Evolutionary conservation across 2,329 filamentous ascomycete species (phyloP), one percentile per base, ranked within the genome.

Genomic region (Stemphylium vesicarium): DNA sequence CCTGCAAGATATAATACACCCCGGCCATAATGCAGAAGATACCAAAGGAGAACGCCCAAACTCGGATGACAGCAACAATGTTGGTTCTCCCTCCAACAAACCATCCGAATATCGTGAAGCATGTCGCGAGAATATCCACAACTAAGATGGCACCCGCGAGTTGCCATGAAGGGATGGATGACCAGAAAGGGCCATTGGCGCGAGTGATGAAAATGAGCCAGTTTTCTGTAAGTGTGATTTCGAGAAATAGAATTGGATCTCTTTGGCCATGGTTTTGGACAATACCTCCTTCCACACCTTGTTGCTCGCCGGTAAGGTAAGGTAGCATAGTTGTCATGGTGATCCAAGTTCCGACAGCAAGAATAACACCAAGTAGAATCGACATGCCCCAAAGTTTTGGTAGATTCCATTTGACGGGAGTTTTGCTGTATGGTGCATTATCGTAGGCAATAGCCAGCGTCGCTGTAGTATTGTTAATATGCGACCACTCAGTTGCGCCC

Each of bases 141-240:
- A 91, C 64, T 42, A 95, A 75, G 62, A 96, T 92, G 62, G 92
- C 92, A 59, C 88, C 88, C 50, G 82, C 77, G 39, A 96, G 82
- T 78, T 96, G 90, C 89, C 91, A 93, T 57, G 91, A 96, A 56
- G 92, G 92, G 55, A 92, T 85, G 20, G 90, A 93, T 3, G 90
- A 92, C 91, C 91, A 96, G 84, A 96, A 94, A 50, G 91, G 91
- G 71, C 92, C 91, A 78, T 93, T 93, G 79, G 91, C 89, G 83
- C 92, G 91, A 63, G 92, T 96, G 80, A 96, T 94, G 82, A 96
- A 96, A 79, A 96, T 96, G 47, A 96, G 85, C 92, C 92, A 96
- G 81, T 96, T 96, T 84, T 96, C 91, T 57, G 92, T 93, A 50
- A 96, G 85, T 11, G 90, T 91, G 76, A 96, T 91, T 80, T 96